Percentiles rank a stretch among this genome's conserved stretches.
Evolutionary conservation across 768 basidiomycete genomes (phyloP).

Genomic region (Agrocybe chaxingu): DNA sequence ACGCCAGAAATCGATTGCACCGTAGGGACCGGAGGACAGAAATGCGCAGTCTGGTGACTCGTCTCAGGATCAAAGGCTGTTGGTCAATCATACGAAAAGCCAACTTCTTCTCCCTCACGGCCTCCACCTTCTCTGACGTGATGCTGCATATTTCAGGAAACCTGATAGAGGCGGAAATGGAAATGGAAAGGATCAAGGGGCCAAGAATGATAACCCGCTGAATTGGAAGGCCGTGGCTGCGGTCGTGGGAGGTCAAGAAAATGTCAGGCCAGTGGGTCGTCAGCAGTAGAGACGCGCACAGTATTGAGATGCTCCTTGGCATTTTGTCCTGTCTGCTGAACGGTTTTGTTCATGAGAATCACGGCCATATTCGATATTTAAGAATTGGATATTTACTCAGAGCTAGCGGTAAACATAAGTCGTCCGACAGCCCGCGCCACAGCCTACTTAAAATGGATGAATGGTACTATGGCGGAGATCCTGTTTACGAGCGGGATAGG

Average conservation of each 20-base stretch:
- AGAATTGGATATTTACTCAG: neutral
- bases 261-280: no score
- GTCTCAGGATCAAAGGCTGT: neutral
- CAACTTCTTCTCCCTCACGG: neutral
- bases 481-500: no score
- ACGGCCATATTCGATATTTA: neutral
- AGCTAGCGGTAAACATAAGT: neutral
- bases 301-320: neutral
- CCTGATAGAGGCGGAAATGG: neutral
- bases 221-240: no score
- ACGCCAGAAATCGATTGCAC: neutral
- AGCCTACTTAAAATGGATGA: neutral
- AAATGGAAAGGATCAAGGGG: neutral
- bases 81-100: neutral
- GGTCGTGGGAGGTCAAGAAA: no score
- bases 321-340: neutral
- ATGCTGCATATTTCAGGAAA: slow-evolving; percentile 3
- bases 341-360: neutral
- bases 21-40: neutral
- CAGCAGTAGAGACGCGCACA: no score
- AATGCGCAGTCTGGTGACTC: neutral
- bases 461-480: neutral
- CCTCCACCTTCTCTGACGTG: slow-evolving; percentile 4
- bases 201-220: neutral
- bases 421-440: no score